Base-by-base conservation (phyloP, 805 yeast genomes). In the Ogataea nakhonphanomensis region DNA sequence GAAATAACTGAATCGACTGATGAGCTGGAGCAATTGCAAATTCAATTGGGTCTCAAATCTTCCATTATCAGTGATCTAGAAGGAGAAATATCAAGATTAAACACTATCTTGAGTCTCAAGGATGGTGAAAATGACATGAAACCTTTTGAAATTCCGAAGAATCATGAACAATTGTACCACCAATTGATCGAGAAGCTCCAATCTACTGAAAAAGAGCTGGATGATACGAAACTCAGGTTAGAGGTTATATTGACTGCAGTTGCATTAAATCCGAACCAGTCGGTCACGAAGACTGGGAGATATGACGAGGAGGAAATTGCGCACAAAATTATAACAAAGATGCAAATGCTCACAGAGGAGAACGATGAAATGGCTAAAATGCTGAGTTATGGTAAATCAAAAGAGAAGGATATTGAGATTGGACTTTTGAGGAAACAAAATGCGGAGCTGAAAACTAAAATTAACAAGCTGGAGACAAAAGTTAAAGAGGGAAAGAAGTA, bases 251-350 rank as follows among this genome's bases (percentile, higher is more conserved):
- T 76, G 17, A 74, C 84, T 1, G 80, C 83, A 0, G 58, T 76
- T 20, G 67, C 79, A 2, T 50, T 76, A 37, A 73, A 72, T 44
- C 81, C 82, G 5, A 57, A 64, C 8, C 73, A 71, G 37, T 45
- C 59, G 5, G 58, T 66, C 15, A 76, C 79, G 2, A 67, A 69
- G 25, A 62, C 69, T 41, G 89, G 88, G 2, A 67, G 81, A 42
- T 82, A 76, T 57, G 95, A 86, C 53, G 82, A 78, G 36, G 79
- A 84, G 52, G 89, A 84, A 40, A 63, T 84, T 33, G 79, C 90
- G 10, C 93, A 86, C 55, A 80, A 81, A 51, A 76, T 85, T 43
- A 67, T 86, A 28, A 70, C 72, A 29, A 78, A 84, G 51, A 52
- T 87, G 48, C 75, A 76, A 39, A 65, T 72, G 42, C 62, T 87